Evolutionary conservation across 441 rosid genomes (phyloP), one percentile per base, ranked within the genome.

Genomic region (Euphorbia celastroides): DNA sequence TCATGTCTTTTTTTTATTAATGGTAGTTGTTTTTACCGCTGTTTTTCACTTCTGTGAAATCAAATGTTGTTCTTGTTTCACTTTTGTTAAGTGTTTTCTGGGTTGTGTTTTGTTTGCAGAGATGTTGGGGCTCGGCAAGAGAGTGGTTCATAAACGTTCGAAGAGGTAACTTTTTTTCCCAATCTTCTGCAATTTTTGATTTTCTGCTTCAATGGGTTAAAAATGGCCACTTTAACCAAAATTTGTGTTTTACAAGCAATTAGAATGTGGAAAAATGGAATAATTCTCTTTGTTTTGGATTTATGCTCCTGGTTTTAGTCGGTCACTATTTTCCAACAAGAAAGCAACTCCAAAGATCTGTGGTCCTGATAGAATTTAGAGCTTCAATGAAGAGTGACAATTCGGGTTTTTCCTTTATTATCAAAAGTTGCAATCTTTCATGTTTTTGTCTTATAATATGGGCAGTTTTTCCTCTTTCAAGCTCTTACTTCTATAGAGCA

Each of bases 71-170:
- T 69, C 65, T 51, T 22, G 41, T 70, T 67, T 76, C 34, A 31
- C 34, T 65, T 67, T n/a, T 61, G 75, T 50, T 54, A 63, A 57
- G 42, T 74, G 44, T 51, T 71, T 30, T 28, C 59, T 70, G 75
- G 62, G 50, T 19, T 48, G 59, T 52, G 52, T 70, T 78, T 60
- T 13, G 2, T 51, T 19, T 51, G 60, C 76, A 74, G 67, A 71
- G 72, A 84, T 75, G 83, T 34, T 78, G 75, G 85, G 80, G 42
- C 32, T 51, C 0, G 22, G 12, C 26, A 2, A 64, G 76, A 83
- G 83, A 67, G 65, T 77, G 79, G 69, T 73, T 62, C 61, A 91
- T 84, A 81, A 83, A 78, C 92, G 96, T 72, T 88, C 93, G 46
- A 89, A 83, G 75, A 91, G 97, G 96, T 88, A 77, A 69, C 55